phyloP scores from a whole-genome alignment of 192 early-diverging fungal species.

The Borealophlyctis nickersoniae region DNA sequence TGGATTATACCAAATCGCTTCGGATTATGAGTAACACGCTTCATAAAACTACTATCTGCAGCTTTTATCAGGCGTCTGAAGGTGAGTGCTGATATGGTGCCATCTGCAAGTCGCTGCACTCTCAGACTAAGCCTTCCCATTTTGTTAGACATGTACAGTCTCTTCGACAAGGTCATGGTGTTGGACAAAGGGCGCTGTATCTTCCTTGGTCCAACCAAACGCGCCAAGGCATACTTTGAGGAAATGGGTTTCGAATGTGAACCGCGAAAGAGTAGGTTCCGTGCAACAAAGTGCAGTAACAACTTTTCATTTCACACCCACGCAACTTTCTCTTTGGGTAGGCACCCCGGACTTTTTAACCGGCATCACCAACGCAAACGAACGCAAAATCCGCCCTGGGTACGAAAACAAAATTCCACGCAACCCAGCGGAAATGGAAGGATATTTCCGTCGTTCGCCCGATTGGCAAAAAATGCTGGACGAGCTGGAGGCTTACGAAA shows the following conservation, averaged over 20 bases:
- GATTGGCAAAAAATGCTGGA: conserved; percentile 23
- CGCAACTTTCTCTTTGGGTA: too few species aligned
- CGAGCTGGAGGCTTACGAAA: not conserved
- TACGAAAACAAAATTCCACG: conserved; percentile 54
- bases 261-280: not conserved
- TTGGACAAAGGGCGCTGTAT: conserved; percentile 37
- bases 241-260: conserved; percentile 29
- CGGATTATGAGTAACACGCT: conserved; percentile 68
- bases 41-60: conserved; percentile 25
- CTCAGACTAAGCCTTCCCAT: conserved; percentile 1
- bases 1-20: conserved; percentile 76
- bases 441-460: conserved; percentile 44
- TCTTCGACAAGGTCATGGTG: conserved; percentile 58
- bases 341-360: too few species aligned
- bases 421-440: conserved; percentile 61
- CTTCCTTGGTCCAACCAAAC: conserved; percentile 66
- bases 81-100: conserved; percentile 23
- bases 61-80: conserved; percentile 65
- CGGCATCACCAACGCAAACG: conserved; percentile 61
- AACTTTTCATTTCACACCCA: too few species aligned
- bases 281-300: too few species aligned
- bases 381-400: conserved; percentile 51
- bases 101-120: not conserved
- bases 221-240: conserved; percentile 34
- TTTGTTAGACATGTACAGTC: conserved; percentile 63